Evolutionary conservation across 2,329 filamentous ascomycete genomes (phyloP).

Genomic region (Didymosphaeria variabile): DNA sequence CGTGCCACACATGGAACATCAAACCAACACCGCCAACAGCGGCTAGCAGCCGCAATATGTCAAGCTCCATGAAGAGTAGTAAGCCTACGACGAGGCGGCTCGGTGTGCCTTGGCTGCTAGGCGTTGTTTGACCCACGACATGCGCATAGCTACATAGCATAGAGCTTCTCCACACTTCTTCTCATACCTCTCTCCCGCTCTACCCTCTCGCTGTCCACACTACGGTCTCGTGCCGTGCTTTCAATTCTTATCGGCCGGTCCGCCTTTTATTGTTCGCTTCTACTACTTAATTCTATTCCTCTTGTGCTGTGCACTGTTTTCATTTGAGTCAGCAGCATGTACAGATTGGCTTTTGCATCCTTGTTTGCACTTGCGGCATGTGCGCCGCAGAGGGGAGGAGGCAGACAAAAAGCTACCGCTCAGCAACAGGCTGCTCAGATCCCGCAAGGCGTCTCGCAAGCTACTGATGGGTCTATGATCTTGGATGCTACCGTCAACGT

Average conservation of each 20-base stretch:
- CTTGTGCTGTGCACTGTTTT: slow-evolving; percentile 22
- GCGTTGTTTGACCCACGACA: slow-evolving; percentile 23
- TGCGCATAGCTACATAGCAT: slow-evolving; percentile 8
- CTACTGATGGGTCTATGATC: slow-evolving; percentile 65
- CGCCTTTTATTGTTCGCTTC: slow-evolving; percentile 25
- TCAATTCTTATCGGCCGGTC: slow-evolving; percentile 36
- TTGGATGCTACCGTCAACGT: slow-evolving; percentile 64
- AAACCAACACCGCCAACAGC: slow-evolving; percentile 30
- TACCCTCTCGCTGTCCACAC: slow-evolving; percentile 2
- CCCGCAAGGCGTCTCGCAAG: slow-evolving; percentile 49
- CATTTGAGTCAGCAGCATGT: slow-evolving; percentile 24
- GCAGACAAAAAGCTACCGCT: slow-evolving; percentile 36
- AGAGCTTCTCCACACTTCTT: slow-evolving; percentile 15
- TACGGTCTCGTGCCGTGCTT: slow-evolving; percentile 13
- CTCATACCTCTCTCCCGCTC: slow-evolving; percentile 13
- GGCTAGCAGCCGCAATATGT: slow-evolving; percentile 16
- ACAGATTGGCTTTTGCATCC: slow-evolving; percentile 26
- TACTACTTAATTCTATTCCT: slow-evolving; percentile 29
- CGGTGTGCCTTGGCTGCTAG: slow-evolving; percentile 30
- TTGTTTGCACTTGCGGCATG: slow-evolving; percentile 34
- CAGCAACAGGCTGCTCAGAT: slow-evolving; percentile 46
- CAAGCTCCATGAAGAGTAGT: slow-evolving; percentile 28
- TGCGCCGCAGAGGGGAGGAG: slow-evolving; percentile 34
- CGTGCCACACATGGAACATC: slow-evolving; percentile 38
- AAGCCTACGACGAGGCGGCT: slow-evolving; percentile 22